Evolutionary conservation across 139 green algal species (phyloP).

Genomic region (Coelastrella sp.): DNA sequence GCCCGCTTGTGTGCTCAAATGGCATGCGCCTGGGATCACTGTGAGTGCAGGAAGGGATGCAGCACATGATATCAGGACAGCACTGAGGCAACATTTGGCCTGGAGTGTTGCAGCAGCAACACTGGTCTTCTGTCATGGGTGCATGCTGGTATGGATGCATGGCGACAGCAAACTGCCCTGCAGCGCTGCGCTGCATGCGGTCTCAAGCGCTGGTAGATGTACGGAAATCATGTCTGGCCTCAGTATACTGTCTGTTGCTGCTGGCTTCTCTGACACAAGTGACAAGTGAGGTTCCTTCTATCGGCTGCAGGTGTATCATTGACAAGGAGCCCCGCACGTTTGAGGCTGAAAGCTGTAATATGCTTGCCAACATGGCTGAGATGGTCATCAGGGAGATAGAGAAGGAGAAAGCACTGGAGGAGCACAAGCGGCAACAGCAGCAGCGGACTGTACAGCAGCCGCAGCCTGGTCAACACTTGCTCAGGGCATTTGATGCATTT

Average conservation of each 20-base stretch:
- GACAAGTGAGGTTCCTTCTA: too few species aligned
- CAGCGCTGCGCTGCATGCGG: too few species aligned
- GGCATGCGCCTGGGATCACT: constrained; percentile 80
- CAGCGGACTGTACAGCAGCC: constrained; percentile 46
- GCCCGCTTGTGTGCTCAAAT: constrained; percentile 80
- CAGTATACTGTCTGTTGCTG: neutral
- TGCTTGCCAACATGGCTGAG: constrained; percentile 90
- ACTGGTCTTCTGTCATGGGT: too few species aligned
- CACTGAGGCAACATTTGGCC: too few species aligned
- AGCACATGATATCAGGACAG: too few species aligned
- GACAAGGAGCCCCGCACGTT: constrained; percentile 83
- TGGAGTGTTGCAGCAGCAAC: too few species aligned
- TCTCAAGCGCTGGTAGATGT: too few species aligned
- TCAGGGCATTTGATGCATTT: constrained; percentile 78
- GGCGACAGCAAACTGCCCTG: too few species aligned
- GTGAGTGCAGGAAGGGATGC: constrained; percentile 24
- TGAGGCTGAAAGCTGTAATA: constrained; percentile 74
- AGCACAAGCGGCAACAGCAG: constrained; percentile 39
- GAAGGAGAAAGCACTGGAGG: constrained; percentile 76
- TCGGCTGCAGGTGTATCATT: constrained; percentile 78
- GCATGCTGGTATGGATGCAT: too few species aligned
- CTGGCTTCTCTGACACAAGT: too few species aligned
- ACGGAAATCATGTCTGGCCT: too few species aligned
- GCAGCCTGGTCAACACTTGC: constrained; percentile 63
- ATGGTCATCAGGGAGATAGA: constrained; percentile 91